Evolutionary conservation across 805 yeast species (phyloP).

Genomic region (Hyphopichia homilentoma): DNA sequence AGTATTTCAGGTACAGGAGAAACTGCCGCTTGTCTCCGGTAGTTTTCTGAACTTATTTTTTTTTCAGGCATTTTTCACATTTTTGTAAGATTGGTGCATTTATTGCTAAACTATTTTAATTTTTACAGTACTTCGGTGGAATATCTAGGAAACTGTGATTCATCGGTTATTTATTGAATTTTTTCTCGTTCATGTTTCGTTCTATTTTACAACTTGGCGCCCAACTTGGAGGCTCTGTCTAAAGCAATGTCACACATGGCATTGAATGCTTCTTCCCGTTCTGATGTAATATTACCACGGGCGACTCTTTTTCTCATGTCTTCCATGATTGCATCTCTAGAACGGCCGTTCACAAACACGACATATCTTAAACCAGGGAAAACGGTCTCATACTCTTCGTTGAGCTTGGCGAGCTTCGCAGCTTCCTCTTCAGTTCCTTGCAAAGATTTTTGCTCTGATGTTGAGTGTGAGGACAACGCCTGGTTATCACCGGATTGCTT

Average conservation of each 20-base stretch:
- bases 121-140: too few relatives aligned
- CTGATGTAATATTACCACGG: slow-evolving; percentile 50
- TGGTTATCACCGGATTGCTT: slow-evolving; percentile 16
- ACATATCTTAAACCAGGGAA: slow-evolving; percentile 77
- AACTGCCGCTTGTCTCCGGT: too few relatives aligned
- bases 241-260: slow-evolving; percentile 92
- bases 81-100: too few relatives aligned
- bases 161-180: too few relatives aligned
- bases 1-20: too few relatives aligned
- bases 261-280: slow-evolving; percentile 63
- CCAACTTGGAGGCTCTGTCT: slow-evolving; percentile 64
- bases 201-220: slow-evolving; percentile 24
- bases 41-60: too few relatives aligned
- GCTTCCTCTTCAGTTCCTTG: slow-evolving; percentile 48
- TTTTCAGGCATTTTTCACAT: too few relatives aligned
- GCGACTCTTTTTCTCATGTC: slow-evolving; percentile 58
- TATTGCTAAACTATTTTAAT: too few relatives aligned
- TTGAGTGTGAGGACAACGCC: slow-evolving; percentile 61
- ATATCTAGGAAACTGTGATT: too few relatives aligned
- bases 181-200: too few relatives aligned
- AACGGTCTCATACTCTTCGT: slow-evolving; percentile 56
- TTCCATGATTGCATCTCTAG: slow-evolving; percentile 59
- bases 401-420: slow-evolving; percentile 46
- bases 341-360: slow-evolving; percentile 83
- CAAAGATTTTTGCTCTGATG: slow-evolving; percentile 66